Conservation (phyloP, 208 protist species). For the Leishmania braziliensis region DNA sequence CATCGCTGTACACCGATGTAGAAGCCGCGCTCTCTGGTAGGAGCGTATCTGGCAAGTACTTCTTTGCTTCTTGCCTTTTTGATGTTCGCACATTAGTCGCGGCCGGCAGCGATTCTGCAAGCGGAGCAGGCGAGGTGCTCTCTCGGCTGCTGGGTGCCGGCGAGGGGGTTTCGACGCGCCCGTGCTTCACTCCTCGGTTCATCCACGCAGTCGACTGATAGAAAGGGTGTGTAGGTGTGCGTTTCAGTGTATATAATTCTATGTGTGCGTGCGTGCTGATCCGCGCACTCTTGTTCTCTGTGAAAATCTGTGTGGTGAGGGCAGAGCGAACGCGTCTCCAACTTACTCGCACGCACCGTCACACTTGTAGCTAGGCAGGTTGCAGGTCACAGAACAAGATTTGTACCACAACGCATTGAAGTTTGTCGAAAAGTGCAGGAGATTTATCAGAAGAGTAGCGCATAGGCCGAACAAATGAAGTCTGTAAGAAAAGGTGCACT, state of each 20-base stretch:
- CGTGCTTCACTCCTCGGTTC: constrained; percentile 11
- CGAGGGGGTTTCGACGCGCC: constrained; percentile 4
- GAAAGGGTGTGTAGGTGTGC: background rate
- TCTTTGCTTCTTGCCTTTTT: constrained; percentile 17
- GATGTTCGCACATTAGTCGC: background rate
- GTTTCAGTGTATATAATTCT: background rate
- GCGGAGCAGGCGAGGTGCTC: constrained; percentile 1
- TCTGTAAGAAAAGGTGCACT: background rate
- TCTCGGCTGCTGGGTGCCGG: constrained; percentile 7
- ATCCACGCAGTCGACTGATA: background rate
- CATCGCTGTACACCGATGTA: constrained; percentile 19
- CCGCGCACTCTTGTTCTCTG: background rate
- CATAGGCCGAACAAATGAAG: background rate
- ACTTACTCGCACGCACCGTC: background rate
- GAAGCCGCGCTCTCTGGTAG: constrained; percentile 9
- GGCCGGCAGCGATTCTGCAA: background rate
- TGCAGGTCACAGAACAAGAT: background rate
- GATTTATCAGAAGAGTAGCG: background rate
- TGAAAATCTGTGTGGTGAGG: background rate
- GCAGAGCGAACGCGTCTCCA: background rate
- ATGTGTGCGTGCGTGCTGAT: background rate
- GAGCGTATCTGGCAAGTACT: constrained; percentile 17
- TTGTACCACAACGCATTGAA: background rate
- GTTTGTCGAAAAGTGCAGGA: background rate
- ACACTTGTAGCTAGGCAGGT: background rate